Evolutionary conservation across 2,329 filamentous ascomycete species (phyloP).

Genomic region (Colletotrichum spaethianum): DNA sequence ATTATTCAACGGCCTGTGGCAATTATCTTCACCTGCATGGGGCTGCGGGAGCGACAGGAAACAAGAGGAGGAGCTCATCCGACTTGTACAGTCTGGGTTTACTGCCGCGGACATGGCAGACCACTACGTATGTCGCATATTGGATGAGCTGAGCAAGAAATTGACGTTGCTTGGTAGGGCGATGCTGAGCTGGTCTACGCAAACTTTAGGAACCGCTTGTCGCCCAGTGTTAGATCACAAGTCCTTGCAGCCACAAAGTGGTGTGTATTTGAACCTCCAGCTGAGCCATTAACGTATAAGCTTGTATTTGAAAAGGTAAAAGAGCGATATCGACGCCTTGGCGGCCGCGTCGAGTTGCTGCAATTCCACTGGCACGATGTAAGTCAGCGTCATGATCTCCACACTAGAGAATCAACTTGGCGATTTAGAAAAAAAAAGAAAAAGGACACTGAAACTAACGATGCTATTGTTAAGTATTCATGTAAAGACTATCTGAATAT

Average conservation of each 20-base stretch:
- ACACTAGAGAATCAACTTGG: not conserved
- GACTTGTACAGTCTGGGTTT: conserved; percentile 46
- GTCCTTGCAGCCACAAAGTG: conserved; percentile 54
- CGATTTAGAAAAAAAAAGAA: not conserved
- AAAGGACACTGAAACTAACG: not conserved
- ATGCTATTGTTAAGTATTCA: not conserved
- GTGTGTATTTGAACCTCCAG: conserved; percentile 50
- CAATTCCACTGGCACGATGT: conserved; percentile 56
- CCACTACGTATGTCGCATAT: conserved; percentile 48
- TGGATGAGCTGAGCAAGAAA: not conserved
- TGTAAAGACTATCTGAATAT: conserved; percentile 18
- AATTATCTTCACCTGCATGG: conserved; percentile 50
- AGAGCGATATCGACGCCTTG: conserved; percentile 51
- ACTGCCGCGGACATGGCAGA: conserved; percentile 53
- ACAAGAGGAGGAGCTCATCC: conserved; percentile 47
- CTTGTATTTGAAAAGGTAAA: conserved; percentile 48
- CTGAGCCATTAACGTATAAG: conserved; percentile 45
- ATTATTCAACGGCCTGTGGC: conserved; percentile 51
- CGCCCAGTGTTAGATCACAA: conserved; percentile 38
- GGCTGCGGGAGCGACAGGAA: conserved; percentile 42
- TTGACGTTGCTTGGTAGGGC: conserved; percentile 43
- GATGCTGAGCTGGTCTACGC: conserved; percentile 54
- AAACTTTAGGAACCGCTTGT: conserved; percentile 48
- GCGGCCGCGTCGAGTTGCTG: conserved; percentile 51
- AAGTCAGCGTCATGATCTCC: conserved; percentile 31